Conservation (phyloP, 495 filamentous ascomycete genomes). For the Talaromyces ruber region DNA sequence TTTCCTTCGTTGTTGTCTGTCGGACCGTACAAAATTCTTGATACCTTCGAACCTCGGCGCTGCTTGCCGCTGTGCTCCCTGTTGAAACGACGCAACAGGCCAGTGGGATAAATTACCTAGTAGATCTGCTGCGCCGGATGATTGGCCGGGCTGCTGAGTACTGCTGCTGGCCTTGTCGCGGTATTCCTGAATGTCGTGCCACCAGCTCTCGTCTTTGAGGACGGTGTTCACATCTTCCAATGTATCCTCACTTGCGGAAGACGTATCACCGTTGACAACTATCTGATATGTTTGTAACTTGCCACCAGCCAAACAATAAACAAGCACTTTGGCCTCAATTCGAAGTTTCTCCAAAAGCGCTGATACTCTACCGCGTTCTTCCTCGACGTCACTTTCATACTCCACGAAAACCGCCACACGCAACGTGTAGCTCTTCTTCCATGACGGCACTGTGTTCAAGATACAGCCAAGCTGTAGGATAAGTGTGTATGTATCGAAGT, state of each 20-base stretch:
- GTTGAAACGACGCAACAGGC: slow-evolving; percentile 48
- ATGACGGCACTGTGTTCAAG: slow-evolving; percentile 70
- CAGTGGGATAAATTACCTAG: slow-evolving; percentile 30
- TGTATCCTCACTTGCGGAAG: slow-evolving; percentile 31
- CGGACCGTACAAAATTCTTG: slow-evolving; percentile 36
- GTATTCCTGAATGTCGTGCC: slow-evolving; percentile 62
- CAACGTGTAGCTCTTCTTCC: slow-evolving; percentile 68
- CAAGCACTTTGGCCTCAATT: slow-evolving; percentile 70
- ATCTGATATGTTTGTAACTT: slow-evolving; percentile 64
- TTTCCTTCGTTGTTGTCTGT: slow-evolving; percentile 47
- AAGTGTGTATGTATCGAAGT: slow-evolving; percentile 87
- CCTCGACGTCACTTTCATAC: slow-evolving; percentile 76
- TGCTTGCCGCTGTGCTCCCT: slow-evolving; percentile 32
- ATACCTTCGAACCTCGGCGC: slow-evolving; percentile 39
- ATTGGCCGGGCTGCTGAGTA: slow-evolving; percentile 10
- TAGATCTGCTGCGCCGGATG: slow-evolving; percentile 7
- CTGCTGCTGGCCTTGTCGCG: slow-evolving; percentile 30
- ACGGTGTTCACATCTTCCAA: slow-evolving; percentile 46
- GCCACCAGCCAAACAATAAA: slow-evolving; percentile 76
- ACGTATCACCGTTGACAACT: slow-evolving; percentile 60
- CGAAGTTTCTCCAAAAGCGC: slow-evolving; percentile 70
- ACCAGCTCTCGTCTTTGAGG: slow-evolving; percentile 69
- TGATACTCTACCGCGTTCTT: slow-evolving; percentile 66
- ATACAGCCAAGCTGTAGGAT: slow-evolving; percentile 85
- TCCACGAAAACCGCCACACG: slow-evolving; percentile 83